These are phyloP conservation scores for Crithidia thermophila DNA, from an alignment of 208 protist species.

Conservation along the genomic window DNA sequence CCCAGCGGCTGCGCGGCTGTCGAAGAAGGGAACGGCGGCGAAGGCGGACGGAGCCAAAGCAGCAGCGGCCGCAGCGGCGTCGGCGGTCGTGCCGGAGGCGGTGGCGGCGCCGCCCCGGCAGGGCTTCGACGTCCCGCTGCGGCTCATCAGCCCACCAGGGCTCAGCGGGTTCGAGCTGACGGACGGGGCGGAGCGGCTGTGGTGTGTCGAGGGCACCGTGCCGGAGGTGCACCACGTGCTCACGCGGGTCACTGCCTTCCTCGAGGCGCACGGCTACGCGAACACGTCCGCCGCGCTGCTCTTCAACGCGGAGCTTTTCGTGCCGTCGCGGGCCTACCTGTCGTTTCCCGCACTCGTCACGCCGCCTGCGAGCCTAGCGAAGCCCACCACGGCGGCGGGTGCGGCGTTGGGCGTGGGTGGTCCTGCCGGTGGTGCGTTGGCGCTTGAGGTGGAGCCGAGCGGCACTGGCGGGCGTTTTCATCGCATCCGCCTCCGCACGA, in stretches of 20 bases:
- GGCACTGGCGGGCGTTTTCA: conserved; percentile 87
- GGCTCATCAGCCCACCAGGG: conserved; percentile 68
- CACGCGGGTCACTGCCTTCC: conserved; percentile 21
- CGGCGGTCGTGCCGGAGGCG: conserved; percentile 15
- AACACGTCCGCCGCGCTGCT: conserved; percentile 41
- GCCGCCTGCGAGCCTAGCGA: conserved; percentile 29
- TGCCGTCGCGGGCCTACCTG: conserved; percentile 63
- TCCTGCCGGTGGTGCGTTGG: not conserved
- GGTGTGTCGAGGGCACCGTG: conserved; percentile 82
- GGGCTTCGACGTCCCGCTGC: conserved; percentile 55
- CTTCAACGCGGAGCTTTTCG: conserved; percentile 84
- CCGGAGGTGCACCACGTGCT: conserved; percentile 70
- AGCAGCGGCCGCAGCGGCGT: conserved; percentile 1
- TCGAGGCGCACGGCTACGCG: conserved; percentile 11
- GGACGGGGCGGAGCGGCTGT: conserved; percentile 67
- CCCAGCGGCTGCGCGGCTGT: not conserved
- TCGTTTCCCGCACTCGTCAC: conserved; percentile 84
- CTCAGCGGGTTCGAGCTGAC: conserved; percentile 90
- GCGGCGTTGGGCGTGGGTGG: not conserved
- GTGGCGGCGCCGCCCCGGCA: conserved; percentile 6
- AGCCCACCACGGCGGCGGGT: not conserved
- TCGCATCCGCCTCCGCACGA: conserved; percentile 73
- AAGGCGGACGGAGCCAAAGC: not conserved
- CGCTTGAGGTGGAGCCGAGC: conserved; percentile 60
- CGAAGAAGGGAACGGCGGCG: not conserved